These are phyloP conservation scores for Rhytidhysteron rufulum DNA, from an alignment of 2,329 filamentous ascomycete species.

Conservation along the genomic window DNA sequence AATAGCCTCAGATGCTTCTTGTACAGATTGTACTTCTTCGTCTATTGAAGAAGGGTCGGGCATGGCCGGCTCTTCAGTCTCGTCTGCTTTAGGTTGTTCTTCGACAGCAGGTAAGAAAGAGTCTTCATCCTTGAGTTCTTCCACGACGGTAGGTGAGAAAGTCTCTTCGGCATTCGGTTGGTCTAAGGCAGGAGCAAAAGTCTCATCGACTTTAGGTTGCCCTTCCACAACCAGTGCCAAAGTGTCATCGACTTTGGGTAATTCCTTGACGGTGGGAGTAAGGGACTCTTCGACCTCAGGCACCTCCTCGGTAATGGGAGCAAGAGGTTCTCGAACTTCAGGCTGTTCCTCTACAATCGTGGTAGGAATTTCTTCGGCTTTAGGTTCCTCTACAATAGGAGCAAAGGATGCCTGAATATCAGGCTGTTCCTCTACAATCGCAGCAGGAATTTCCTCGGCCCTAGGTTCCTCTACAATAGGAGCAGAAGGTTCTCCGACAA, in stretches of 20 bases:
- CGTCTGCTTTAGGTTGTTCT: not conserved
- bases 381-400: not conserved
- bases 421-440: not conserved
- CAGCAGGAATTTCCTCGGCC: not conserved
- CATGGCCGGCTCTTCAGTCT: not conserved
- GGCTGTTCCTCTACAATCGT: not conserved
- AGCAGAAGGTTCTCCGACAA: not conserved
- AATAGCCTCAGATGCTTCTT: no score
- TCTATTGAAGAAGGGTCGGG: not conserved
- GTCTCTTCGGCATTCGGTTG: slow-evolving; percentile 7
- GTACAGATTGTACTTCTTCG: not conserved
- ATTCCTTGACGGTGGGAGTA: no score
- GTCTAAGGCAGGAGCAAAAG: not conserved
- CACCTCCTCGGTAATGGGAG: no score
- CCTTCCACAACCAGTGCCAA: no score
- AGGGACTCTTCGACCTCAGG: not conserved
- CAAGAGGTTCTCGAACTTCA: no score
- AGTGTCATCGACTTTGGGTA: no score
- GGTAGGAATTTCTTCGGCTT: not conserved
- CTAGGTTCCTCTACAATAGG: not conserved
- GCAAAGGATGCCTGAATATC: not conserved
- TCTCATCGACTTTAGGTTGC: no score
- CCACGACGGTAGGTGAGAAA: not conserved
- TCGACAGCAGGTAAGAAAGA: not conserved
- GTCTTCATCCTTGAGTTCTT: not conserved